These are phyloP conservation scores for Ambrosiella cleistominuta DNA, from an alignment of 2,329 filamentous ascomycete species.

Conservation along the genomic window DNA sequence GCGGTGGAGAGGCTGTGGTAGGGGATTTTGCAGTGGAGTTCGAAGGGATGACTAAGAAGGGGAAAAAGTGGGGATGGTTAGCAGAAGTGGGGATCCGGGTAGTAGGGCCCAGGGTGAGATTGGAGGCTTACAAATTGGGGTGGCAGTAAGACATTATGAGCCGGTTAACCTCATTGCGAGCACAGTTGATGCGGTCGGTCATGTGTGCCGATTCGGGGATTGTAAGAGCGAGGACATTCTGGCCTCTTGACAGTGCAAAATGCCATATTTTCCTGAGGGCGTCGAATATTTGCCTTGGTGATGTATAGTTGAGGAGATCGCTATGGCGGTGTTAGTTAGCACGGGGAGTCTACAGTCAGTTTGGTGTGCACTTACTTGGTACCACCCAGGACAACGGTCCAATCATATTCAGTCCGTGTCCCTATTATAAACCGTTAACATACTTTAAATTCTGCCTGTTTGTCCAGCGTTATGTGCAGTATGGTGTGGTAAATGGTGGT, in stretches of 20 bases:
- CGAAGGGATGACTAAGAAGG: conserved; percentile 32
- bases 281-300: conserved; percentile 27
- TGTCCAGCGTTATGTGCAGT: not conserved
- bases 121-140: conserved; percentile 29
- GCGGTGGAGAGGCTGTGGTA: conserved; percentile 31
- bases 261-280: conserved; percentile 33
- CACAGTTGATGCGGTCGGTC: conserved; percentile 18
- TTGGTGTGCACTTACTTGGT: conserved; percentile 32
- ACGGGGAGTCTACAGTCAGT: not conserved
- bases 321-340: conserved; percentile 16
- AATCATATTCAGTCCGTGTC: conserved; percentile 29
- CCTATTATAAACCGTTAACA: not conserved
- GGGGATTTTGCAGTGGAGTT: conserved; percentile 37
- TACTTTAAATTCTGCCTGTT: not conserved
- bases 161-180: conserved; percentile 22
- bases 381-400: conserved; percentile 45
- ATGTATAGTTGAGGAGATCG: conserved; percentile 30
- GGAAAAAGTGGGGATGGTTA: not conserved
- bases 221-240: conserved; percentile 45
- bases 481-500: too few relatives aligned
- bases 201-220: conserved; percentile 34
- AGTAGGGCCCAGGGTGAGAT: not conserved
- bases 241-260: conserved; percentile 29
- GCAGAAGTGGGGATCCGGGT: not conserved
- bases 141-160: conserved; percentile 32